These are phyloP conservation scores for Hypomyces rosellus DNA, from an alignment of 2,329 filamentous ascomycete genomes.

Conservation along the genomic window DNA sequence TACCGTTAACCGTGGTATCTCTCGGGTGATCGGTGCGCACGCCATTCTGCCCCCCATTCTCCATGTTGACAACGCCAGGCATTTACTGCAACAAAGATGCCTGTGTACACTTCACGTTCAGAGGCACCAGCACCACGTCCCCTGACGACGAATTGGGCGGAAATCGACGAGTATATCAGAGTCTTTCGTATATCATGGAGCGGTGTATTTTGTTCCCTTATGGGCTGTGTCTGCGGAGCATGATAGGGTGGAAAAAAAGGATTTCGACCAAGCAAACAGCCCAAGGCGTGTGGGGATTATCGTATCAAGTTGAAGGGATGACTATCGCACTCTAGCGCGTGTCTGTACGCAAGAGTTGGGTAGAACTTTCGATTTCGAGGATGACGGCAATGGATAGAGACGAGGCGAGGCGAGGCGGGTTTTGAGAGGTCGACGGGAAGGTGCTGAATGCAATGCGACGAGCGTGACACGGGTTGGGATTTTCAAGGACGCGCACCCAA, in stretches of 20 bases:
- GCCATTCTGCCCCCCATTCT: slow-evolving; percentile 47
- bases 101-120: slow-evolving; percentile 11
- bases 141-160: slow-evolving; percentile 12
- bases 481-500: not conserved
- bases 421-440: not conserved
- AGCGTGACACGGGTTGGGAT: not conserved
- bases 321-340: too few relatives aligned
- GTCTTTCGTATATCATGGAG: slow-evolving; percentile 16
- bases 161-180: slow-evolving; percentile 10
- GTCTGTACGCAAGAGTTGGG: not conserved
- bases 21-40: slow-evolving; percentile 51
- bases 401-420: not conserved
- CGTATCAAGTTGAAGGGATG: too few relatives aligned
- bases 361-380: not conserved
- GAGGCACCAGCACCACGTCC: slow-evolving; percentile 13
- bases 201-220: slow-evolving; percentile 12
- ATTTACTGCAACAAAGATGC: slow-evolving; percentile 27
- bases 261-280: slow-evolving; percentile 17
- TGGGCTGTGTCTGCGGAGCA: slow-evolving; percentile 15
- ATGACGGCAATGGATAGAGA: not conserved
- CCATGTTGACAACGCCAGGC: slow-evolving; percentile 51
- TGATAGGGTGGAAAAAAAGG: slow-evolving; percentile 12
- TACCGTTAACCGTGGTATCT: slow-evolving; percentile 38
- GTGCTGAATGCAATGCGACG: slow-evolving; percentile 7
- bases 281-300: not conserved